A percentile compares a stretch with the other conserved stretches of the same genome.
Evolutionary conservation across 1,139 yeast species (phyloP).

Genomic region (Candida sanyaensis): DNA sequence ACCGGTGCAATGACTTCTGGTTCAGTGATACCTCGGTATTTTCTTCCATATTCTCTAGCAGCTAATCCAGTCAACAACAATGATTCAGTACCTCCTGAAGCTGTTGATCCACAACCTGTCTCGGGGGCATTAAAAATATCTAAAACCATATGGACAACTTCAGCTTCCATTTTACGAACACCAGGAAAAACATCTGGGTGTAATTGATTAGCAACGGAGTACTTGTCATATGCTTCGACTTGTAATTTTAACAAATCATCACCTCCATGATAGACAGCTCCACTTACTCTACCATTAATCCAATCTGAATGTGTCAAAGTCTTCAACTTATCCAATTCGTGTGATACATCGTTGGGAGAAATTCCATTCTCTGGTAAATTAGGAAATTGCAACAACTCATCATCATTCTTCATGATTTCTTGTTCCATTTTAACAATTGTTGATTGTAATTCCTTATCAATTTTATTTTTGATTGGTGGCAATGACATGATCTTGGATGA

Average conservation of each 20-base stretch:
- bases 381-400: conserved; percentile 46
- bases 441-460: conserved; percentile 58
- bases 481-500: conserved; percentile 42
- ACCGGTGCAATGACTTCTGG: conserved; percentile 91
- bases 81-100: conserved; percentile 98
- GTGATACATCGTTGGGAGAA: conserved; percentile 38
- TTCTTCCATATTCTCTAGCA: conserved; percentile 69
- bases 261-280: conserved; percentile 97
- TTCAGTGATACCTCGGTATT: conserved; percentile 56
- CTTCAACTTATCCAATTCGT: conserved; percentile 51
- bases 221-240: conserved; percentile 71
- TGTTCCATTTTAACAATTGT: conserved; percentile 53
- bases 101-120: conserved; percentile 80
- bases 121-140: conserved; percentile 74
- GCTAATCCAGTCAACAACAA: conserved; percentile 81
- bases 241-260: conserved; percentile 70
- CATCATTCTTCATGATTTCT: conserved; percentile 55
- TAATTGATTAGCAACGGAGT: conserved; percentile 86
- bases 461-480: conserved; percentile 58
- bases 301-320: conserved; percentile 70
- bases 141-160: conserved; percentile 89
- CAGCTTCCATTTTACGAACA: conserved; percentile 94
- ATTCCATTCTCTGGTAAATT: conserved; percentile 62
- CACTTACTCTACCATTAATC: conserved; percentile 84
- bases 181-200: conserved; percentile 99